Conservation (phyloP, 2,329 filamentous ascomycete species). For the Colletotrichum agaves region DNA sequence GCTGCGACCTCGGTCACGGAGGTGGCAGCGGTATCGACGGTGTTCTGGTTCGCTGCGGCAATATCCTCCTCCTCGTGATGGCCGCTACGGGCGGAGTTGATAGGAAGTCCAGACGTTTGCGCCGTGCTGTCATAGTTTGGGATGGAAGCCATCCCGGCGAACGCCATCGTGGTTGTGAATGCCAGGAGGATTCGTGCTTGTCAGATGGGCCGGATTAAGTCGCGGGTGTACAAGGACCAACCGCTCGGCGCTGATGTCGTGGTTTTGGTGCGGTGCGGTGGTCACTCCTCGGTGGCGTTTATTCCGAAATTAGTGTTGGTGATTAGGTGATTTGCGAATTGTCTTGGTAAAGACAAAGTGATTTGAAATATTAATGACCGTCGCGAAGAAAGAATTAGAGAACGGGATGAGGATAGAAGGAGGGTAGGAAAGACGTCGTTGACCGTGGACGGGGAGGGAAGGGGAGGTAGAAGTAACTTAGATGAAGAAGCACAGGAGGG, state of each 20-base stretch:
- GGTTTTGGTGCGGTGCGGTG: neutral
- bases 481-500: constrained; percentile 2
- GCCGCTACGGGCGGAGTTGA: constrained; percentile 40
- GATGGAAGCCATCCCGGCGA: constrained; percentile 51
- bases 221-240: constrained; percentile 18
- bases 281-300: neutral
- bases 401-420: neutral
- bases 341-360: neutral
- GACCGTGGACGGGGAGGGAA: constrained; percentile 2
- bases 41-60: constrained; percentile 41
- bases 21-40: constrained; percentile 48
- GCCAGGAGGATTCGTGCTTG: constrained; percentile 3
- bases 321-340: constrained; percentile 24
- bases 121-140: constrained; percentile 62
- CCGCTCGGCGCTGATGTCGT: constrained; percentile 9
- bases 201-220: neutral
- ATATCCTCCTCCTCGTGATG: constrained; percentile 44
- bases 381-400: constrained; percentile 14
- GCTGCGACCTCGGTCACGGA: constrained; percentile 51
- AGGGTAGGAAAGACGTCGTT: neutral
- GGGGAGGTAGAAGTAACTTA: constrained; percentile 20
- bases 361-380: constrained; percentile 18
- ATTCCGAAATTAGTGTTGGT: neutral
- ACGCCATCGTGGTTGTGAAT: constrained; percentile 49
- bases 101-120: constrained; percentile 53